Base-by-base conservation (phyloP, 371 early-diverging fungal genomes). In the Lichtheimia corymbifera region DNA sequence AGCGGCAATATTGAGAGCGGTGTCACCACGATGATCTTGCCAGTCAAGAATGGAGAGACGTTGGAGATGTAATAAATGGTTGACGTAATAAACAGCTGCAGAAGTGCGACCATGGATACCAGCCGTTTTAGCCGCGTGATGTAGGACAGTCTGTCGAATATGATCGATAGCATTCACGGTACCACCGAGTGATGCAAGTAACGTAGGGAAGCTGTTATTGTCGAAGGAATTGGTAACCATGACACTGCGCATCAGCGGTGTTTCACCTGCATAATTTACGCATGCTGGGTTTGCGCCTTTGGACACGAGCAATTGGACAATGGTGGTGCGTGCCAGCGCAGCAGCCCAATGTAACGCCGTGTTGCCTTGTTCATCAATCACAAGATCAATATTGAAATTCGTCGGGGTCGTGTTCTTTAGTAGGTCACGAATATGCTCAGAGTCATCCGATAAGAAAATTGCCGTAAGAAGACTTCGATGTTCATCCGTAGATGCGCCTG, bases 331-430 rank as follows among this genome's bases (percentile, higher is more conserved):
- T 1, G 88, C 97, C 45, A 93, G 74, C 5, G 92, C 88, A 2
- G 92, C 87, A 0, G 96, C 93, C 92, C 92, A 91, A 64, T 96
- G 96, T 28, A 95, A 68, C 0, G 92, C 82, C 0, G 94, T 89
- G 68, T 92, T 85, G 1, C 94, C 94, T 58, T 91, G 90, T 55
- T 91, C 91, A 64, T 93, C 91, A 44, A 95, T 84, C 0, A 84
- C 74, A 18, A 89, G 66, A 68, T 93, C 88, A 35, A 88, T 70
- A 59, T 92, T 88, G 15, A 92, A 70, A 24, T 78, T 80, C 2
- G 17, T 25, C 7, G 45, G n/a, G 44, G 57, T 14, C 9, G 44
- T 22, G 47, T 22, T 47, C 28, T 56, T 42, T 11, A 94, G 63
- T 2, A 87, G 72, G 3, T 83, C 84, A 4, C 85, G 84, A 17